Conservation (phyloP, 2,329 filamentous ascomycete genomes). For the Teratosphaeria viscida region DNA sequence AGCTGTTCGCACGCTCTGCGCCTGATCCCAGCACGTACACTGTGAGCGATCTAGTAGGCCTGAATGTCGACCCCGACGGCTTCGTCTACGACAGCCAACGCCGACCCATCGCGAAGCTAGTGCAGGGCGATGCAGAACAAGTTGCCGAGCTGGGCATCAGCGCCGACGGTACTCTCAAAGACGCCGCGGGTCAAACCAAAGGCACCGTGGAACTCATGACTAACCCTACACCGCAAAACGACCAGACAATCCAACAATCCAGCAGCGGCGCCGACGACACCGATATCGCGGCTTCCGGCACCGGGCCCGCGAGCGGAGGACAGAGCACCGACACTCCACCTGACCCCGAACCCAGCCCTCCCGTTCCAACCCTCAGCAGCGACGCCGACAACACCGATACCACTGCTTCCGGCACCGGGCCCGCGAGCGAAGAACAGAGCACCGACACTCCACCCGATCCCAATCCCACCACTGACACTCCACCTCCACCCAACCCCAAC, state of each 20-base stretch:
- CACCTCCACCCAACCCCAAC: background rate
- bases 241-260: background rate
- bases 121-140: background rate
- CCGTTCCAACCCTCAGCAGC: background rate
- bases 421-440: background rate
- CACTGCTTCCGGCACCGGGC: background rate
- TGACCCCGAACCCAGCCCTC: background rate
- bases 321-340: no score
- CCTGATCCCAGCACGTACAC: background rate
- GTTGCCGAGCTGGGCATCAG: background rate
- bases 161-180: background rate
- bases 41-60: background rate
- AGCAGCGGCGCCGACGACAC: background rate
- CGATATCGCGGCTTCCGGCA: background rate
- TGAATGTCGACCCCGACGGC: background rate
- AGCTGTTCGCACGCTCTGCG: background rate
- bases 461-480: background rate
- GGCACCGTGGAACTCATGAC: background rate
- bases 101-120: background rate
- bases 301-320: background rate
- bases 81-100: background rate
- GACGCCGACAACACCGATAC: background rate
- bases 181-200: background rate
- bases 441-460: no score
- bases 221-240: background rate